These are phyloP conservation scores for Polymyxa betae DNA, from an alignment of 208 protist genomes.

Conservation along the genomic window DNA sequence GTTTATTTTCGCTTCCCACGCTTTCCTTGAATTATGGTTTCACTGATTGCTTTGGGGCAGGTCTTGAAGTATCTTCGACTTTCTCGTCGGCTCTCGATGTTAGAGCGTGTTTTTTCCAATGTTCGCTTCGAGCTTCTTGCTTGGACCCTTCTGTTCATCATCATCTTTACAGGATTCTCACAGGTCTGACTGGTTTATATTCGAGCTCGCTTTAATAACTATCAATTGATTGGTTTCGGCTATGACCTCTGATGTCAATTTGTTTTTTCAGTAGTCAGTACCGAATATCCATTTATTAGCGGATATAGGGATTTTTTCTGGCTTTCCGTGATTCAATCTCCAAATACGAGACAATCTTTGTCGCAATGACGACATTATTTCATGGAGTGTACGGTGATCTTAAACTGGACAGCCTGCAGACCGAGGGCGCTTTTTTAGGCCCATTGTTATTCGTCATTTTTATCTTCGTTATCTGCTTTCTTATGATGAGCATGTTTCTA, in stretches of 20 bases:
- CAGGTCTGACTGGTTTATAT: too few relatives aligned
- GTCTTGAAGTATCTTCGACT: background rate
- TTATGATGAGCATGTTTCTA: background rate
- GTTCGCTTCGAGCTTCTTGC: background rate
- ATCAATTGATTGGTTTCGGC: too few relatives aligned
- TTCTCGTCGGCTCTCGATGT: background rate
- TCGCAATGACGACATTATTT: background rate
- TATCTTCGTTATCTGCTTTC: background rate
- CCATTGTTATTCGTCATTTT: background rate
- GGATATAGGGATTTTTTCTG: background rate
- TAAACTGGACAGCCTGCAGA: background rate
- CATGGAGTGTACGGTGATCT: background rate
- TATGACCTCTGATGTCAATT: too few relatives aligned
- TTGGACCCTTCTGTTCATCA: background rate
- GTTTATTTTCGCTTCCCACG: too few relatives aligned
- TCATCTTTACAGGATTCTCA: background rate
- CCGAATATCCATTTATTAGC: too few relatives aligned
- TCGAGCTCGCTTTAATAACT: too few relatives aligned
- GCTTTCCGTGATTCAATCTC: background rate
- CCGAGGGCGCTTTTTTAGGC: background rate
- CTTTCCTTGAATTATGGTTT: too few relatives aligned
- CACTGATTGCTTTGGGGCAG: too few relatives aligned
- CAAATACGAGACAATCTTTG: background rate
- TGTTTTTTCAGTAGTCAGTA: too few relatives aligned
- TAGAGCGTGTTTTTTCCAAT: background rate